Evolutionary conservation across 75 land plant genomes (phyloP).

Genomic region (Gnetum montanum): DNA sequence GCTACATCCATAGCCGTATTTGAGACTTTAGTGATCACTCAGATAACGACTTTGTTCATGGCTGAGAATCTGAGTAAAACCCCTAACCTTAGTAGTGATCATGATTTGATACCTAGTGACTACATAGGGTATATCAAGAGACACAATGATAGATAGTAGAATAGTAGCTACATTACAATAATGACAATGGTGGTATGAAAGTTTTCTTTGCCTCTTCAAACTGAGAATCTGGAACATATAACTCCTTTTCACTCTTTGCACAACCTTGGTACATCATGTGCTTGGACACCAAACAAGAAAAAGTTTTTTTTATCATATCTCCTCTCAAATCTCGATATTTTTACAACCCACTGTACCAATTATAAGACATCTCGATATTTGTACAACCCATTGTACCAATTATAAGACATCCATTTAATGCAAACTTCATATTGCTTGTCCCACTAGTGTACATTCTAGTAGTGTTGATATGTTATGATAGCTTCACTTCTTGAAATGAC

Average conservation of each 20-base stretch:
- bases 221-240: slow-evolving; percentile 88
- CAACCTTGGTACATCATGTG: slow-evolving; percentile 70
- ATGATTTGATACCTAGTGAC: too few relatives aligned
- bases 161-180: too few relatives aligned
- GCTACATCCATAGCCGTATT: too few relatives aligned
- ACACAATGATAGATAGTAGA: too few relatives aligned
- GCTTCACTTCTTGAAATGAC: slow-evolving; percentile 92
- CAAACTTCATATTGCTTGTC: slow-evolving; percentile 99
- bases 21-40: too few relatives aligned
- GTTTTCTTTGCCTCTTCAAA: slow-evolving; percentile 90
- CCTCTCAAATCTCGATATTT: slow-evolving; percentile 96
- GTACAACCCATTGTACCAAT: slow-evolving; percentile 98
- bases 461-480: slow-evolving; percentile 95
- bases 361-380: slow-evolving; percentile 90
- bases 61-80: too few relatives aligned
- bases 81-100: too few relatives aligned
- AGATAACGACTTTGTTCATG: too few relatives aligned
- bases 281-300: slow-evolving; percentile 91
- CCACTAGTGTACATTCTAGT: slow-evolving; percentile 99
- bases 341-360: slow-evolving; percentile 98
- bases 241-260: slow-evolving; percentile 82
- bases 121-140: too few relatives aligned
- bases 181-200: too few relatives aligned
- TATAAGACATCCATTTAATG: slow-evolving; percentile 89
- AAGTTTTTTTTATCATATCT: slow-evolving; percentile 93